Evolutionary conservation across 306 rosid species (phyloP), one percentile per base, ranked within the genome.

Genomic region (Quercus mongolica): DNA sequence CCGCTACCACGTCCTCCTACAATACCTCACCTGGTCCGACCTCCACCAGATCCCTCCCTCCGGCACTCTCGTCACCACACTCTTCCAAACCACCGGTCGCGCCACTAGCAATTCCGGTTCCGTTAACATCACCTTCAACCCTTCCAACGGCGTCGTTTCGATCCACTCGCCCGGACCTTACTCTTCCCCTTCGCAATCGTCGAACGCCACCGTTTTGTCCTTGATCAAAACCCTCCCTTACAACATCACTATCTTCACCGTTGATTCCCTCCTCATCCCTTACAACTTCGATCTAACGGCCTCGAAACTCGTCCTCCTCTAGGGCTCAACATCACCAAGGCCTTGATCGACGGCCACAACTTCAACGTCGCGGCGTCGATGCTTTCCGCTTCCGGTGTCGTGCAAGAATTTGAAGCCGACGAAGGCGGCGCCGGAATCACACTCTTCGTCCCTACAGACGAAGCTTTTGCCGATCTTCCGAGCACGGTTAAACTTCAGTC

Each of bases 341-440:
- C 90, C 1, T 69, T 96, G 18, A 82, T 90, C 54, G 93, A 93
- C 12, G 99, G 96, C 74, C 94, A 96, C 57, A 90, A 88, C 79
- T 96, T 96, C 90, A 96, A 93, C 56, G 96, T 96, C 25, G 98
- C 97, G 1, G 96, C 98, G 0, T 96, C 99, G 15, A 86, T 96
- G 93, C 86, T 96, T 3, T 56, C 90, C 0, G 98, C 98, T 1
- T 96, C 99, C 0, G 99, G 99, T 18, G 99, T 96, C 2, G 93
- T 86, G 0, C 85, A 90, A 10, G 99, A 96, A 69, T 91, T 96
- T 82, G 98, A 96, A 70, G 92, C 91, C 1, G 97, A 88, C 30
- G 99, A 96, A 62, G 96, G 99, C 30, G 99, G 99, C 1, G 96
- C 98, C 0, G 99, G 99, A 26, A 96, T 96, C 55, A 96, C 99